Evolutionary conservation across 306 rosid genomes (phyloP), one percentile per base, ranked within the genome.

Genomic region (Dicorynia guianensis): DNA sequence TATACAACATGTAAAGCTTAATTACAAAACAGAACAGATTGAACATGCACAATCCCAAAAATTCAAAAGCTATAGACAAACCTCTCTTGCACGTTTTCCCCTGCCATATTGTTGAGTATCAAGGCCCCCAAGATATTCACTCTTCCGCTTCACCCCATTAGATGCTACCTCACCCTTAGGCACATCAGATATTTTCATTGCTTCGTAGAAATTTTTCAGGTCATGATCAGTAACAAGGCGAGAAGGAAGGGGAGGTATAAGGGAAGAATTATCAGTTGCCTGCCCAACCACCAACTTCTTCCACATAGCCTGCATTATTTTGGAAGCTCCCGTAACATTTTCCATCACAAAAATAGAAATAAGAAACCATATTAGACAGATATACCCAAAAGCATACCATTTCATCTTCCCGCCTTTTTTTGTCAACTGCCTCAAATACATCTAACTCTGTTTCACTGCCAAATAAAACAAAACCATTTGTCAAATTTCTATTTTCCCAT

Each of bases 21-120:
- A 34, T 17, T 48, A 66, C 20, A 68, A 10, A 47, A 57, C 30
- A 30, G 44, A 8, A 50, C 11, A 70, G 54, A 67, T 30, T 60
- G 44, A 25, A 57, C 25, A 67, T 17, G 7, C 67, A 80, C 42
- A 65, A 76, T 46, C 58, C 15, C 64, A 49, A 42, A 55, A 34
- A 48, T 54, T 43, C 56, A 72, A 54, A 64, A 50, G 50, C 54
- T 83, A 57, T 11, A 35, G 63, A 75, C 89, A 88, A 67, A 96
- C 99, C 99, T 96, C 99, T 91, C 99, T 90, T 57, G 99, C 86
- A 80, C 99, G 90, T 65, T 96, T 96, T 34, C 99, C 99, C 76
- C 99, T 85, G 77, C 99, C 99, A 79, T 96, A 96, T 0, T 89
- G 96, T 80, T 89, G 83, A 39, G 97, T 93, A 84, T 96, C 98